A percentile compares a stretch with the other conserved stretches of the same genome.
These are phyloP conservation scores for Juglanconis juglandina DNA, from an alignment of 2,329 filamentous ascomycete genomes.

Conservation along the genomic window DNA sequence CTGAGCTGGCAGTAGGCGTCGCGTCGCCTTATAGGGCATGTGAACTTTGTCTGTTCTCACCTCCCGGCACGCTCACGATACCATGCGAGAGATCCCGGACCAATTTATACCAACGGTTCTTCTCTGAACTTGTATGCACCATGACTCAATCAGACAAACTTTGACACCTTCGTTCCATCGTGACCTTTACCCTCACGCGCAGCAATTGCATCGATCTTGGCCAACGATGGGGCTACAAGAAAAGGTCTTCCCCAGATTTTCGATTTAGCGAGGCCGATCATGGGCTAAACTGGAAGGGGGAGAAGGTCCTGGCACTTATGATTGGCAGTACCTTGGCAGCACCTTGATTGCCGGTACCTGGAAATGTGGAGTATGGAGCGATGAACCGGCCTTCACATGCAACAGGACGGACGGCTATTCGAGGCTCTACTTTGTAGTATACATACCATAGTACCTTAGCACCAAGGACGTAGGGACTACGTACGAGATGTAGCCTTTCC, in stretches of 20 bases:
- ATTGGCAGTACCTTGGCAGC: neutral
- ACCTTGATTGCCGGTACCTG: slow-evolving; percentile 4
- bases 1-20: too few species aligned
- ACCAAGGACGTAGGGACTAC: neutral
- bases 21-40: neutral
- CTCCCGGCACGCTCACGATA: neutral
- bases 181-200: neutral
- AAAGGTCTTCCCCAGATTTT: slow-evolving; percentile 2
- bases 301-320: neutral
- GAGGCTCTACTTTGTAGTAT: neutral
- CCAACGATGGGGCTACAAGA: neutral
- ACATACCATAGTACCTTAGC: neutral
- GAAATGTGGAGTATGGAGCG: neutral
- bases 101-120: neutral
- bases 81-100: neutral
- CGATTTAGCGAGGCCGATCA: neutral
- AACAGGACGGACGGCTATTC: slow-evolving; percentile 1
- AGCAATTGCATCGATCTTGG: neutral
- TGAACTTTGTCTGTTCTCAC: neutral
- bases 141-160: slow-evolving; percentile 4
- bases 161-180: neutral
- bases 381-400: slow-evolving; percentile 1
- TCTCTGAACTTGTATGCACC: neutral
- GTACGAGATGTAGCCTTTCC: neutral
- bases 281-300: neutral